phyloP scores from a whole-genome alignment of 805 yeast species.

The Saturnispora gosingensis region DNA sequence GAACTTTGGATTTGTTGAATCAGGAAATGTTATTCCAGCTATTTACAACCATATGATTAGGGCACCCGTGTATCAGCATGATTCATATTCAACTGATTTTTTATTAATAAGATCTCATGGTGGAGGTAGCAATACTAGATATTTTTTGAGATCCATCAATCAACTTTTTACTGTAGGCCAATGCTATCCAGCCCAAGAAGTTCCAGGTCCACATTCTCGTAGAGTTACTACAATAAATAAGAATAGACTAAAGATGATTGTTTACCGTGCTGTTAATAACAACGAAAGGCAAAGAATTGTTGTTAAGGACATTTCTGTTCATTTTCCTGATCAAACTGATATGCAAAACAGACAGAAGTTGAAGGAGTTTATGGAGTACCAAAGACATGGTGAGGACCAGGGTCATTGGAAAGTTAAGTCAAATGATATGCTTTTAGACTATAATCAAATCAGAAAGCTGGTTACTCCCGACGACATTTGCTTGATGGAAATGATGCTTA shows the following conservation, averaged over 20 bases:
- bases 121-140: slow-evolving; percentile 57
- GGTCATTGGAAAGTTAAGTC: slow-evolving; percentile 87
- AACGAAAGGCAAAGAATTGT: slow-evolving; percentile 64
- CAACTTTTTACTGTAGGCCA: slow-evolving; percentile 85
- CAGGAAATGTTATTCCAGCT: slow-evolving; percentile 90
- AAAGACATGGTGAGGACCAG: slow-evolving; percentile 86
- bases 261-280: slow-evolving; percentile 73
- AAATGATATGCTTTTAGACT: slow-evolving; percentile 59
- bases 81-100: slow-evolving; percentile 69
- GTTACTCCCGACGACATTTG: slow-evolving; percentile 88
- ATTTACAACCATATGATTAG: slow-evolving; percentile 83
- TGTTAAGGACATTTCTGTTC: slow-evolving; percentile 80
- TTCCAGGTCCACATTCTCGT: slow-evolving; percentile 97
- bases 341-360: slow-evolving; percentile 94
- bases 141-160: slow-evolving; percentile 58
- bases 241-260: slow-evolving; percentile 88
- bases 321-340: slow-evolving; percentile 95
- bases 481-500: slow-evolving; percentile 83
- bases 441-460: slow-evolving; percentile 71
- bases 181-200: slow-evolving; percentile 83
- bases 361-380: slow-evolving; percentile 97
- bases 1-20: slow-evolving; percentile 96
- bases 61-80: slow-evolving; percentile 91
- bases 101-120: slow-evolving; percentile 73
- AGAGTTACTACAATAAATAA: slow-evolving; percentile 90